Evolutionary conservation across 2,329 filamentous ascomycete species (phyloP).

Genomic region (Aureobasidium sp.): DNA sequence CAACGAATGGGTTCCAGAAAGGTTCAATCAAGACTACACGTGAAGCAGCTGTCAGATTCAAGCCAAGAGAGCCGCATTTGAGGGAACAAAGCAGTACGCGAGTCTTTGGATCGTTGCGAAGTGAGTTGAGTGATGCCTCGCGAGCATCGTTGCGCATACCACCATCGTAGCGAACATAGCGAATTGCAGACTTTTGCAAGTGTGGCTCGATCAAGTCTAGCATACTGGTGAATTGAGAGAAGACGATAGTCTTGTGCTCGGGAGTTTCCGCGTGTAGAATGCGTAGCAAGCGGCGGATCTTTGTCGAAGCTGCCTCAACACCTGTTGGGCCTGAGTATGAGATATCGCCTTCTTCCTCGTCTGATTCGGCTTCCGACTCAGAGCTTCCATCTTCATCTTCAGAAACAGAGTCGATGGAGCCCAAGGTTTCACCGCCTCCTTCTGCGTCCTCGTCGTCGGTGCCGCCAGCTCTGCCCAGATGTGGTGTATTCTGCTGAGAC

Average conservation of each 20-base stretch:
- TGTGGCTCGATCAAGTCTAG: constrained; percentile 93
- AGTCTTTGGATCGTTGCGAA: constrained; percentile 68
- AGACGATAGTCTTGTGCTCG: constrained; percentile 95
- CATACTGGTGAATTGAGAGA: constrained; percentile 98
- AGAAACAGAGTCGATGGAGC: constrained; percentile 60
- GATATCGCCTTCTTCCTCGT: constrained; percentile 34
- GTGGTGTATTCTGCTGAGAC: constrained; percentile 48
- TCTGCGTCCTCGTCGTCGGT: constrained; percentile 84
- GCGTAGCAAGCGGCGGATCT: constrained; percentile 77
- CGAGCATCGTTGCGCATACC: constrained; percentile 89
- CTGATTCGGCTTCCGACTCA: constrained; percentile 33
- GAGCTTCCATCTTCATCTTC: constrained; percentile 41
- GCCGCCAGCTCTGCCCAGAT: constrained; percentile 66
- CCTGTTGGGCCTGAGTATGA: constrained; percentile 23
- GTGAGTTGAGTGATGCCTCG: constrained; percentile 71
- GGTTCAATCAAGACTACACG: constrained; percentile 93
- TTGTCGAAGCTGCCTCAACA: constrained; percentile 56
- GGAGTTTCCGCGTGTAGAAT: constrained; percentile 72
- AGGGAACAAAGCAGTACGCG: constrained; percentile 86
- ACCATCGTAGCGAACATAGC: constrained; percentile 86
- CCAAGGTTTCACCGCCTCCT: constrained; percentile 73
- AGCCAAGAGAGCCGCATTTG: constrained; percentile 84
- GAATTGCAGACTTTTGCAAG: constrained; percentile 64
- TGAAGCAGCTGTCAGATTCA: constrained; percentile 90
- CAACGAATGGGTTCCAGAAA: constrained; percentile 97